Percentiles rank a stretch among this genome's conserved stretches.
Evolutionary conservation across 257 asterid genomes (phyloP).

Genomic region (Cynanchum wilfordii): DNA sequence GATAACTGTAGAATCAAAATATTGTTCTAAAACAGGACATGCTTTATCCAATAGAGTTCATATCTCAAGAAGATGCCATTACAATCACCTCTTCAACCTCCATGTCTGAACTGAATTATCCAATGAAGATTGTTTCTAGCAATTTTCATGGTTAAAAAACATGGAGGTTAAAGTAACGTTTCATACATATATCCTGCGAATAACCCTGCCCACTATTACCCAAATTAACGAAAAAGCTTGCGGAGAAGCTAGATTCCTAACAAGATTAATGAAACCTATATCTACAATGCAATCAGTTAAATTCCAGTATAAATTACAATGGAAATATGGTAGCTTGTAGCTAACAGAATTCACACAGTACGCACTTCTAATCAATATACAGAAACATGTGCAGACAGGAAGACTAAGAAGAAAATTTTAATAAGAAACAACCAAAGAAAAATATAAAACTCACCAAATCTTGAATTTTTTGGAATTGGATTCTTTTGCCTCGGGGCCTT

Average conservation of each 20-base stretch:
- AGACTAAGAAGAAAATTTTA: neutral
- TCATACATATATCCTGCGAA: neutral
- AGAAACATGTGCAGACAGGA: neutral
- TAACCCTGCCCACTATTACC: neutral
- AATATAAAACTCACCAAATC: slow-evolving; percentile 47
- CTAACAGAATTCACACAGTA: neutral
- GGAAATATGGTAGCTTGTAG: neutral
- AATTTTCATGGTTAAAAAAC: neutral
- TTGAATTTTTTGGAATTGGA: slow-evolving; percentile 52
- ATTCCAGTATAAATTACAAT: neutral
- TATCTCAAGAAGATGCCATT: neutral
- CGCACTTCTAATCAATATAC: neutral
- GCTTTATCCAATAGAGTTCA: neutral
- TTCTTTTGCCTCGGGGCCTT: slow-evolving; percentile 26
- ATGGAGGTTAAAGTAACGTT: neutral
- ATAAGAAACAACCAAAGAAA: neutral
- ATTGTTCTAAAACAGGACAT: neutral
- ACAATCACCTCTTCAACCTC: neutral
- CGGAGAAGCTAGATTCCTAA: neutral
- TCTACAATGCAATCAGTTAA: neutral
- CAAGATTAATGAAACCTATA: neutral
- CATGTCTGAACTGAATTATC: neutral
- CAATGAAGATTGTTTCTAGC: no score
- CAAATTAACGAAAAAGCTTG: neutral
- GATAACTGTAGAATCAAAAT: neutral